Conservation (phyloP, 148 eudicot species). For the Bassia scoparia region DNA sequence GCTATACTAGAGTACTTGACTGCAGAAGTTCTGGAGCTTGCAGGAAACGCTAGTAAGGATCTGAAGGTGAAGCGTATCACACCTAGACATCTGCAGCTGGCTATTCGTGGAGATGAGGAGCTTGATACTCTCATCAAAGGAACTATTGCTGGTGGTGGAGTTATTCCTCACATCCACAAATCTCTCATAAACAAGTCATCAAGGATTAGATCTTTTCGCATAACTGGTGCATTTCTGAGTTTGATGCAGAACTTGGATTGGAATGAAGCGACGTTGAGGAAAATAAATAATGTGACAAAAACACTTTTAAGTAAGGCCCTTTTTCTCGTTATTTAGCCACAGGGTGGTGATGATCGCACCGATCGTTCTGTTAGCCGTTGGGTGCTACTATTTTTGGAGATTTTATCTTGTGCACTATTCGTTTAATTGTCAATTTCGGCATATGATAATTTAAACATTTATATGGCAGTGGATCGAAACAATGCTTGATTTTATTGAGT, state of each 20-base stretch:
- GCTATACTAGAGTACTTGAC: slow-evolving; percentile 64
- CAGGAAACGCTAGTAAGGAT: slow-evolving; percentile 65
- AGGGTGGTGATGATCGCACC: slow-evolving; percentile 13
- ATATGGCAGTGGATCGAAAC: neutral
- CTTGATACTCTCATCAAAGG: slow-evolving; percentile 66
- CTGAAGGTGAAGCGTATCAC: slow-evolving; percentile 68
- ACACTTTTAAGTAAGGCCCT: neutral
- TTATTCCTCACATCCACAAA: slow-evolving; percentile 67
- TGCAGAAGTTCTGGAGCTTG: slow-evolving; percentile 61
- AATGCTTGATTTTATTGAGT: neutral
- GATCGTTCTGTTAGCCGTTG: neutral
- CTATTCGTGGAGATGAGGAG: slow-evolving; percentile 65
- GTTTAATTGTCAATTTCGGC: neutral
- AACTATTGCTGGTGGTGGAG: slow-evolving; percentile 69
- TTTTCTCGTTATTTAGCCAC: slow-evolving; percentile 1
- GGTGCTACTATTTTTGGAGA: slow-evolving; percentile 6
- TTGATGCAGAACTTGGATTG: neutral
- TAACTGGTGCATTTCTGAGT: slow-evolving; percentile 9
- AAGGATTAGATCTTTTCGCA: slow-evolving; percentile 35
- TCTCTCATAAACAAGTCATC: slow-evolving; percentile 67
- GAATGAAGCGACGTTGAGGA: neutral
- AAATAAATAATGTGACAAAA: neutral
- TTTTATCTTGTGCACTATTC: slow-evolving; percentile 9
- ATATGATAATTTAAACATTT: neutral
- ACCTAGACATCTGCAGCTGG: slow-evolving; percentile 63